Percentiles rank a stretch among this genome's conserved stretches.
Evolutionary conservation across 2,329 filamentous ascomycete species (phyloP).

Genomic region (Neospermospora avenae): DNA sequence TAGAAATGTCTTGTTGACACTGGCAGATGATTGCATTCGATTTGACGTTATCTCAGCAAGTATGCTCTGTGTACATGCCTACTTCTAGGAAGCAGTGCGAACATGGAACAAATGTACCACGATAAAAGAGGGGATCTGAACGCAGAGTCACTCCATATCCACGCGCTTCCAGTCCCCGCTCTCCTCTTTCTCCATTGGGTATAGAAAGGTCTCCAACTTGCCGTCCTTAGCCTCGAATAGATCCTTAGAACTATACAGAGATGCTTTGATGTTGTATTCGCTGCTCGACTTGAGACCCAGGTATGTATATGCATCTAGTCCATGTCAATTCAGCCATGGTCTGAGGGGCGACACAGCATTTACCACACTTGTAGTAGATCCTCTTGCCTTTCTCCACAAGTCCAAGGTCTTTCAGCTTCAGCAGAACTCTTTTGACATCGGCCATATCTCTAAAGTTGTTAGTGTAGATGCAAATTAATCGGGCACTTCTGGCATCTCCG

Average conservation of each 20-base stretch:
- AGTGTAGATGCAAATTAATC: conserved; percentile 77
- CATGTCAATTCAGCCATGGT: conserved; percentile 1
- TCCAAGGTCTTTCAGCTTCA: conserved; percentile 57
- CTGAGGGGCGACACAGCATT: not conserved
- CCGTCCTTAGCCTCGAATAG: conserved; percentile 21
- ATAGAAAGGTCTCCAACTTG: conserved; percentile 20
- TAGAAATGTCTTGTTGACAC: no score
- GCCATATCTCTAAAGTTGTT: conserved; percentile 65
- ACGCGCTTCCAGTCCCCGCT: conserved; percentile 11
- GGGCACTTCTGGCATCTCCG: conserved; percentile 40
- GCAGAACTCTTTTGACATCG: conserved; percentile 67
- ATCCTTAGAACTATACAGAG: conserved; percentile 50
- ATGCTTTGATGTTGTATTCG: conserved; percentile 58
- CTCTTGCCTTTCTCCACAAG: conserved; percentile 44
- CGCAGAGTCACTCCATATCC: conserved; percentile 19
- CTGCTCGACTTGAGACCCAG: conserved; percentile 60
- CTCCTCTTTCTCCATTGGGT: conserved; percentile 24
- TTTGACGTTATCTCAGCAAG: no score
- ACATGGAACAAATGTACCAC: not conserved
- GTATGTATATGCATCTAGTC: conserved; percentile 63
- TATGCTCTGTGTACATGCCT: no score
- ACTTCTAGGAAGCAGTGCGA: not conserved
- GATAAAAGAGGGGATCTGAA: not conserved
- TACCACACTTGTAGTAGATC: conserved; percentile 69
- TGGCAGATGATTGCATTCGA: no score